These are phyloP conservation scores for Brassica incana DNA, from an alignment of 345 rosid species.

Conservation along the genomic window DNA sequence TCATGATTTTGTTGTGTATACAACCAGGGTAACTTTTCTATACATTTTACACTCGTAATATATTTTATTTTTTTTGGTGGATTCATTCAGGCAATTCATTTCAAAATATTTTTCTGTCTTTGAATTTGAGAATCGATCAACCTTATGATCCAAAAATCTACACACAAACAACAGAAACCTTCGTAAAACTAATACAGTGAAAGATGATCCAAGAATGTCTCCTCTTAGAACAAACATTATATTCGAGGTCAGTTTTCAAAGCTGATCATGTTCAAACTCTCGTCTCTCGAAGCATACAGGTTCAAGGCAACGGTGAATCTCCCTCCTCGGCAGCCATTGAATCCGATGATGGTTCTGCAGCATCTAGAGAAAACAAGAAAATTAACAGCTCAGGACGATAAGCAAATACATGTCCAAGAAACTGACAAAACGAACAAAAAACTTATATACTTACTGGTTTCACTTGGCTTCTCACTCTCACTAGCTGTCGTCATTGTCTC, in stretches of 20 bases:
- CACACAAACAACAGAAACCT: not conserved
- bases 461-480: slow-evolving; percentile 43
- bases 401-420: slow-evolving; percentile 2
- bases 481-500: slow-evolving; percentile 34
- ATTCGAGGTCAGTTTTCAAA: slow-evolving; percentile 19
- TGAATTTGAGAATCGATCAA: not conserved
- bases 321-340: slow-evolving; percentile 31
- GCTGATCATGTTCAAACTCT: slow-evolving; percentile 22
- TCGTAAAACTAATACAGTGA: not conserved
- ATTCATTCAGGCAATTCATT: not conserved
- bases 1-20: not conserved
- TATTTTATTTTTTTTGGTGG: not conserved
- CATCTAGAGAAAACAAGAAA: slow-evolving; percentile 20
- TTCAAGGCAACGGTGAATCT: slow-evolving; percentile 25
- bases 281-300: not conserved
- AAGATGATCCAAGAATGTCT: slow-evolving; percentile 5
- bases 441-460: slow-evolving; percentile 40
- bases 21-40: not conserved
- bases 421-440: not conserved
- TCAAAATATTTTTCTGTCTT: not conserved
- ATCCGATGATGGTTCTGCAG: slow-evolving; percentile 18
- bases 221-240: slow-evolving; percentile 4
- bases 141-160: not conserved
- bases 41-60: not conserved
- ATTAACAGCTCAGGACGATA: not conserved